Evolutionary conservation across 257 asterid species (phyloP).

Genomic region (Catharanthus roseus): DNA sequence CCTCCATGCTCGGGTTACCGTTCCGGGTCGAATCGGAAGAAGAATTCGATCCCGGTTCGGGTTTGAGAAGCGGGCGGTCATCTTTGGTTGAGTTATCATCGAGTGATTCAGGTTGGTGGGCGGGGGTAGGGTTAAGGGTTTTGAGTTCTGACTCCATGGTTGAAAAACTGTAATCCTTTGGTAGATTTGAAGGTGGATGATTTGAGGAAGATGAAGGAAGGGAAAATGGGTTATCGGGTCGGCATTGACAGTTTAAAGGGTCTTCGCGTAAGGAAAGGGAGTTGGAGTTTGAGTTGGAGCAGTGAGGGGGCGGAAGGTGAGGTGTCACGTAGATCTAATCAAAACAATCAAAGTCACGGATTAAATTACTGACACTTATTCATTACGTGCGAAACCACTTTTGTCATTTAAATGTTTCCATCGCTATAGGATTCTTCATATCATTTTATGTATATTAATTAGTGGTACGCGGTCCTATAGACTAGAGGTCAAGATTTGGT

Average conservation of each 20-base stretch:
- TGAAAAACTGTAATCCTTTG: neutral
- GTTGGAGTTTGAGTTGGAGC: too few relatives aligned
- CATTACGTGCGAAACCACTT: too few relatives aligned
- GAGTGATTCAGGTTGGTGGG: slow-evolving; percentile 24
- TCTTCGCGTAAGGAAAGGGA: neutral
- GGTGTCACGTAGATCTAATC: neutral
- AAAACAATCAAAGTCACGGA: neutral
- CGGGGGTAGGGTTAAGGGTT: slow-evolving; percentile 24
- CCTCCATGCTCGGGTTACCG: slow-evolving; percentile 39
- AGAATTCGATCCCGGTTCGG: slow-evolving; percentile 27
- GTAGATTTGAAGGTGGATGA: neutral
- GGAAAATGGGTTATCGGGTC: neutral
- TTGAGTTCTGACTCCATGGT: slow-evolving; percentile 69
- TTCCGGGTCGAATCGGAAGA: slow-evolving; percentile 2
- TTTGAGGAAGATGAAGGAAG: neutral
- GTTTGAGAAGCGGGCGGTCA: slow-evolving; percentile 64
- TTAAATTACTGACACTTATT: neutral
- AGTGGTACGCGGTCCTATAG: too few relatives aligned
- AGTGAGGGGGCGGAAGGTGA: neutral
- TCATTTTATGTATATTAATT: too few relatives aligned
- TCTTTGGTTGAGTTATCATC: slow-evolving; percentile 31
- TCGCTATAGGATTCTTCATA: too few relatives aligned
- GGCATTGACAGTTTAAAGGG: neutral
- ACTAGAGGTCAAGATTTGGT: too few relatives aligned
- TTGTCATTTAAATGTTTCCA: too few relatives aligned